These are phyloP conservation scores for Teunomyces kruisii DNA, from an alignment of 805 yeast species.

Conservation along the genomic window DNA sequence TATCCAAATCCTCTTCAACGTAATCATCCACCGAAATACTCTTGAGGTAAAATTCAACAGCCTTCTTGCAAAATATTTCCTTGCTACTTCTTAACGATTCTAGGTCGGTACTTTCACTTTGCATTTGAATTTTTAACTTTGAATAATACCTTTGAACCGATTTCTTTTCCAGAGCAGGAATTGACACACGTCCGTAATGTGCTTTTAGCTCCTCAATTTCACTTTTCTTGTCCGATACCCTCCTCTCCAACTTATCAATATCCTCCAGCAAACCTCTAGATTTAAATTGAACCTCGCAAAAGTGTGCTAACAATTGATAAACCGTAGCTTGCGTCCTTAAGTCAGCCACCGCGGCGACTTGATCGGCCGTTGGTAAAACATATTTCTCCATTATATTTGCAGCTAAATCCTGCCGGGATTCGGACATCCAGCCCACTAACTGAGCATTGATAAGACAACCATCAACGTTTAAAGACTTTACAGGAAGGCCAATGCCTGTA, in stretches of 20 bases:
- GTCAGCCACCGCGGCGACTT: constrained; percentile 5
- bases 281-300: constrained; percentile 66
- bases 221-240: constrained; percentile 40
- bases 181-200: constrained; percentile 40
- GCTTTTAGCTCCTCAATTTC: constrained; percentile 52
- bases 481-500: constrained; percentile 12
- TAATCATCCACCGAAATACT: constrained; percentile 47
- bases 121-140: constrained; percentile 48
- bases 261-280: constrained; percentile 44
- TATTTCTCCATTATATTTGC: constrained; percentile 55
- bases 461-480: constrained; percentile 18
- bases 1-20: constrained; percentile 62
- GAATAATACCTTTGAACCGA: constrained; percentile 53
- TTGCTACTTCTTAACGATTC: constrained; percentile 35
- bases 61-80: constrained; percentile 46
- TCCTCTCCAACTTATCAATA: constrained; percentile 37
- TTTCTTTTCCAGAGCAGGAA: constrained; percentile 47
- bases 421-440: constrained; percentile 69
- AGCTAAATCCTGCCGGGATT: constrained; percentile 68
- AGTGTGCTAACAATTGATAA: constrained; percentile 63
- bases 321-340: constrained; percentile 40
- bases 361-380: constrained; percentile 46
- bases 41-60: constrained; percentile 59
- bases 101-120: constrained; percentile 50
- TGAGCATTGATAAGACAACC: constrained; percentile 31